Percentiles rank a stretch among this genome's conserved stretches.
Conservation (phyloP, 108 stramenopile species). For the Mediolabrus comicus region DNA sequence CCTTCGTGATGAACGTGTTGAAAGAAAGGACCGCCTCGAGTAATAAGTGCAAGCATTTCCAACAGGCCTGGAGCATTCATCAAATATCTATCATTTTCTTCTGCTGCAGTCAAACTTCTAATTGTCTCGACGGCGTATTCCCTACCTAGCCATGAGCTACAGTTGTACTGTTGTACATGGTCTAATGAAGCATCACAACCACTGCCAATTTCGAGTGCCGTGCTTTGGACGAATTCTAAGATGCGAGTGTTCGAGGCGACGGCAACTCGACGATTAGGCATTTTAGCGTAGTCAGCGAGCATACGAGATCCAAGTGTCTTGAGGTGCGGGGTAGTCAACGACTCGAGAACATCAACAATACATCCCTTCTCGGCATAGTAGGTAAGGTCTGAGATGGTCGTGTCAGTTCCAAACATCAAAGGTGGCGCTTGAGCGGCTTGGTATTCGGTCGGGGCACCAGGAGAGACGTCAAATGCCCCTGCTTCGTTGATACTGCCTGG, state of each 20-base stretch:
- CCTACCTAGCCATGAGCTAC: slow-evolving; percentile 69
- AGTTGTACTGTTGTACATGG: slow-evolving; percentile 9
- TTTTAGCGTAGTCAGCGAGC: slow-evolving; percentile 90
- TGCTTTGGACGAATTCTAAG: slow-evolving; percentile 75
- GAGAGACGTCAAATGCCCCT: slow-evolving; percentile 45
- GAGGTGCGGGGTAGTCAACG: slow-evolving; percentile 74
- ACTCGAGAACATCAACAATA: slow-evolving; percentile 75
- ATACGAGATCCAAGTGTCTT: slow-evolving; percentile 80
- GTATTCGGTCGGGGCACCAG: slow-evolving; percentile 3
- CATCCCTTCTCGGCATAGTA: slow-evolving; percentile 87
- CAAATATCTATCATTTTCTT: slow-evolving; percentile 81
- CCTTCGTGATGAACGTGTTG: neutral
- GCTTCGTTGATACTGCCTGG: neutral
- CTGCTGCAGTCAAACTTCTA: slow-evolving; percentile 85
- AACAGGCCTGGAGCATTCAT: slow-evolving; percentile 76
- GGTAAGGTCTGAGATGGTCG: slow-evolving; percentile 79
- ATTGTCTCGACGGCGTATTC: slow-evolving; percentile 90
- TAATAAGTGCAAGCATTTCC: slow-evolving; percentile 75
- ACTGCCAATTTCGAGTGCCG: slow-evolving; percentile 58
- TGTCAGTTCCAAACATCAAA: slow-evolving; percentile 75
- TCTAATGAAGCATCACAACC: neutral
- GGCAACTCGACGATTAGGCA: slow-evolving; percentile 82
- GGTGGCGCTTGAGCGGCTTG: slow-evolving; percentile 18
- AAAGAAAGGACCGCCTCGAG: slow-evolving; percentile 83
- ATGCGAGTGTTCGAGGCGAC: slow-evolving; percentile 80